Base-by-base conservation (phyloP, 2,329 filamentous ascomycete genomes). In the Colletotrichum theobromicola region DNA sequence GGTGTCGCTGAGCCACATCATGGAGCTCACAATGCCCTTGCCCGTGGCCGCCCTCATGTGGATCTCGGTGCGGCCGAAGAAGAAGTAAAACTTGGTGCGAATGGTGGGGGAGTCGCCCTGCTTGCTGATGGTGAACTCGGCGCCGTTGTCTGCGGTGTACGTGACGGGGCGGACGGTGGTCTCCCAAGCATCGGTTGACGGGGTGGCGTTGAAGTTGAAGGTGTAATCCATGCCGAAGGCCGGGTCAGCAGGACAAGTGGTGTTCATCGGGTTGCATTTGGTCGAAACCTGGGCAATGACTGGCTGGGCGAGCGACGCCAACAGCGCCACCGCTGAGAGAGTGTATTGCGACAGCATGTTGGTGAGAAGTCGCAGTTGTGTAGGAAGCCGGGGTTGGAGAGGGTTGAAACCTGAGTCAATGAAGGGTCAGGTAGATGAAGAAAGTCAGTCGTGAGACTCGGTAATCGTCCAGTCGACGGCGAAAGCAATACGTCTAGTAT, bases 1-100 rank as follows among this genome's bases (percentile, higher is more conserved):
- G 79, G 95, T 93, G 78, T 97, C 93, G 65, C 94, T 96, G 77
- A 97, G 89, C 83, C 96, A 89, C 81, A 98, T 96, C 80, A 97
- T 93, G 76, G 94, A 92, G 80, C 93, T 95, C 79, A 98, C 91
- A 76, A 98, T 93, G 66, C 95, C 95, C 9, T 85, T 86, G 21
- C 95, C 95, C 2, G 87, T 85, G 1, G 95, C 92, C 5, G 94
- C 94, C 85, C 95, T 94, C 87, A 97, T 90, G 78, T 91, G 88
- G 72, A 96, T 89, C 83, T 97, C 94, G 70, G 95, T 92, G 75
- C 92, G 91, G 68, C 95, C 95, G 78, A 94, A 96, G 87, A 97
- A 95, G 84, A 98, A 94, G 86, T 95, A 97, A 82, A 95, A 96
- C 79, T 92, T 91, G 61, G 94, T 92, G 77, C 92, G 90, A 76